These are phyloP conservation scores for grape (Vitis vinifera) DNA, from an alignment of 164 flowering plant species.

Conservation along the genomic window DNA sequence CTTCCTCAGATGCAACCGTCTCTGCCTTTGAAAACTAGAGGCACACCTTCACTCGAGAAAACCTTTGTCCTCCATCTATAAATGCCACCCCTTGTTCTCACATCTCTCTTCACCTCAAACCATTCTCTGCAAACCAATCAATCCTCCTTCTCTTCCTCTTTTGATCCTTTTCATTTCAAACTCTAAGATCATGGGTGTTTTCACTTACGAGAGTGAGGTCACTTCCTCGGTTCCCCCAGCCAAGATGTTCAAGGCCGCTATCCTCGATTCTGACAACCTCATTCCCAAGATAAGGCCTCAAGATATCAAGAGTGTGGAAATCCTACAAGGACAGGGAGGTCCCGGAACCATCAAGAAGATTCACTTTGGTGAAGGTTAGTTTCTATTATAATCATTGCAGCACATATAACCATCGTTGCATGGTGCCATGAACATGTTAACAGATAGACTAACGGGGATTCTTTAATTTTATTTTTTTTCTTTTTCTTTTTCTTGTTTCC, in stretches of 20 bases:
- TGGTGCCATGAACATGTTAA: background rate
- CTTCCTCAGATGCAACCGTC: no score
- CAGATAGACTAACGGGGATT: no score
- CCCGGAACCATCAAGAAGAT: constrained; percentile 37
- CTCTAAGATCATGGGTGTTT: constrained; percentile 27
- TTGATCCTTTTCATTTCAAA: background rate
- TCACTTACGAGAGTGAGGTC: constrained; percentile 17
- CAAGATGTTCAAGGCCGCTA: no score
- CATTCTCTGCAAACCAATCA: no score
- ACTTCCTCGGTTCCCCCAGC: background rate
- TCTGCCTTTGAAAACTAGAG: no score
- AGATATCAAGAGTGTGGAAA: constrained; percentile 26
- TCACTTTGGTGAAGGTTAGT: constrained; percentile 34
- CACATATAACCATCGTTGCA: no score
- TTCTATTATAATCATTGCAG: no score
- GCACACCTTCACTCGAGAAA: no score
- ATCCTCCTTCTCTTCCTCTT: background rate
- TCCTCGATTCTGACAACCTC: constrained; percentile 34
- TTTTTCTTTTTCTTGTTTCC: constrained; percentile 3
- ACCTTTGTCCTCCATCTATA: background rate
- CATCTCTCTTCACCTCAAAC: no score
- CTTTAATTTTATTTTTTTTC: no score
- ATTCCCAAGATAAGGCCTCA: constrained; percentile 33
- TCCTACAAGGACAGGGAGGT: constrained; percentile 39
- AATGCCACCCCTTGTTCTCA: background rate